Conservation (phyloP, 768 basidiomycete species). For the Leucocoprinus leucothites region DNA sequence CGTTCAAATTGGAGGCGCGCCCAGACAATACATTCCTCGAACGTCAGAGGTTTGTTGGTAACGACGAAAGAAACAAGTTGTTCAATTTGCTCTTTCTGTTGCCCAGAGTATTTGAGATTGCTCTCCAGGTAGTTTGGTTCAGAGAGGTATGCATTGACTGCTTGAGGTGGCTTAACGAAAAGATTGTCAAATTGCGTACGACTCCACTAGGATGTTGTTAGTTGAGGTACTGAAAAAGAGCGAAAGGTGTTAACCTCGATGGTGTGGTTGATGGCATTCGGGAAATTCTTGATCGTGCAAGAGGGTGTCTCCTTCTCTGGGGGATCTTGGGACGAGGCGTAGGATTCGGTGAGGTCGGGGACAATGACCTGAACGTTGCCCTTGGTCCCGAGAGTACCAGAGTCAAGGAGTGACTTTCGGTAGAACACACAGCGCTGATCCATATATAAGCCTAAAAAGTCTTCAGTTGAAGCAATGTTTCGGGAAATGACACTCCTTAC, state of each 20-base stretch:
- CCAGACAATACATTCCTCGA: slow-evolving; percentile 98
- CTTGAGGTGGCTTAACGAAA: slow-evolving; percentile 92
- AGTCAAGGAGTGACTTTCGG: slow-evolving; percentile 92
- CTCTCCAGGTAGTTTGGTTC: slow-evolving; percentile 95
- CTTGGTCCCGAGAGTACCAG: slow-evolving; percentile 97
- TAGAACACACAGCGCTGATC: slow-evolving; percentile 97
- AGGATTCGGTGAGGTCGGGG: slow-evolving; percentile 93
- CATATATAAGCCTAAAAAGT: slow-evolving; percentile 82
- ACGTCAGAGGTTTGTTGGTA: slow-evolving; percentile 88
- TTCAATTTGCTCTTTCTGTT: slow-evolving; percentile 85
- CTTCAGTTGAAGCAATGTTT: background rate
- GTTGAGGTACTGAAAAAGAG: background rate
- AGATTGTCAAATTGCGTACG: slow-evolving; percentile 88
- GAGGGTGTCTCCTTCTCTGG: slow-evolving; percentile 97
- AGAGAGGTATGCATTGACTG: slow-evolving; percentile 94
- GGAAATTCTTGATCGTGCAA: slow-evolving; percentile 99
- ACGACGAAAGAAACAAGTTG: slow-evolving; percentile 90
- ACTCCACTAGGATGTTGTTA: slow-evolving; percentile 65
- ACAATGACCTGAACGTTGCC: slow-evolving; percentile 96
- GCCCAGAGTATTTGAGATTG: slow-evolving; percentile 86
- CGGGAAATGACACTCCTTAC: slow-evolving; percentile 41
- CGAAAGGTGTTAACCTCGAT: slow-evolving; percentile 69
- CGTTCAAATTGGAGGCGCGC: slow-evolving; percentile 93
- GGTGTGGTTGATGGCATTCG: slow-evolving; percentile 95
- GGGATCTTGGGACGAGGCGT: slow-evolving; percentile 96